Evolutionary conservation across 73 alveolate genomes (phyloP).

Genomic region (Paramecium tetraurelia): DNA sequence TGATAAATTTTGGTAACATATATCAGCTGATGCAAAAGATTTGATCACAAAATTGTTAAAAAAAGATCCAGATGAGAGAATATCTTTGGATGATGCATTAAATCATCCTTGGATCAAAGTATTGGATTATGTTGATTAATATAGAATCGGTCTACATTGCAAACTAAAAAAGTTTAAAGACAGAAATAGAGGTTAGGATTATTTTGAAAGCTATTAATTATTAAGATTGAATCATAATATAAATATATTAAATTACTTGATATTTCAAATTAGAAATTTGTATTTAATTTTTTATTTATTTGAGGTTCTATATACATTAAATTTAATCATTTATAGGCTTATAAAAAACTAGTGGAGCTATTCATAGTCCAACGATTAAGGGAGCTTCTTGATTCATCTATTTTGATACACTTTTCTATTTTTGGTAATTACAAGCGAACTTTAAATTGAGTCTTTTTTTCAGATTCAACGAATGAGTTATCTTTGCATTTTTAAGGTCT

Average conservation of each 20-base stretch:
- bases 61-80: constrained; percentile 50
- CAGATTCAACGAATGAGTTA: not conserved
- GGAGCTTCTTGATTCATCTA: not conserved
- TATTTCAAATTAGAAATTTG: not conserved
- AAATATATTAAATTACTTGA: not conserved
- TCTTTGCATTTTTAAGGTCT: not conserved
- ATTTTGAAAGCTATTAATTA: not conserved
- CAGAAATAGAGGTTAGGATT: not conserved
- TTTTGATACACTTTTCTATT: not conserved
- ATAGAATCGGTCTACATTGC: not conserved
- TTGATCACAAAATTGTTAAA: constrained; percentile 19
- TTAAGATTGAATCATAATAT: not conserved
- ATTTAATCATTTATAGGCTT: not conserved
- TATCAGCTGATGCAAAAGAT: constrained; percentile 53
- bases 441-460: not conserved
- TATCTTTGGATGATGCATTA: constrained; percentile 45
- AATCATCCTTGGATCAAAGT: constrained; percentile 61
- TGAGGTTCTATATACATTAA: not conserved
- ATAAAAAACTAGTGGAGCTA: not conserved
- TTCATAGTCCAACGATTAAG: constrained; percentile 7
- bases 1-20: constrained; percentile 40
- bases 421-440: not conserved
- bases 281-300: not conserved
- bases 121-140: not conserved
- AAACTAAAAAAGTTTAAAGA: not conserved